Evolutionary conservation across 2,329 filamentous ascomycete genomes (phyloP), one percentile per base, ranked within the genome.

Genomic region (Lizonia empirigonia): DNA sequence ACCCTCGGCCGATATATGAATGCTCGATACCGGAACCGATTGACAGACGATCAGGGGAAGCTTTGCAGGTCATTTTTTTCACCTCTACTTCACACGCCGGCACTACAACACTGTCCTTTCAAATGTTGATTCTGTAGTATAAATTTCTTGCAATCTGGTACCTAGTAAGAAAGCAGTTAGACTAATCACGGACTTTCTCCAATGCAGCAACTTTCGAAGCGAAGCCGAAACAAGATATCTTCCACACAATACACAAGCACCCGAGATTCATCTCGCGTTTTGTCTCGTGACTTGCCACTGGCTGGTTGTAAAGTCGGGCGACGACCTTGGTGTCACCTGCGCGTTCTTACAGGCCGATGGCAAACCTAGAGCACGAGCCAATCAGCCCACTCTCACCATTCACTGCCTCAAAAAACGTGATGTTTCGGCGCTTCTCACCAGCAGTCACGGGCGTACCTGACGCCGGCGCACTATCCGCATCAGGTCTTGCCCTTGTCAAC

Each of bases 371-470:
- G 5, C 8, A 41, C 32, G 42, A 47, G 37, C 47, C 42, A 47
- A 29, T 47, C 49, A 36, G 23, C 9, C 37, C 49, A 52, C 34
- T 23, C 19, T 18, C 13, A 33, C 36, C 10, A 23, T 37, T 26
- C 30, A 46, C 23, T 39, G 47, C 35, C 35, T 23, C 46, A 27
- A 40, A 19, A 13, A 24, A 12, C 16, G 19, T 38, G 19, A 20
- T 16, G 16, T 16, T 29, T 50, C 47, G 47, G 47, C 27, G 39
- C 42, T 52, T 52, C 37, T 52, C 18, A 1, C 22, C n/a, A 16
- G 10, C 36, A 30, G 34, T 35, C 30, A 24, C 48, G 41, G 16
- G 49, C 27, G 49, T 44, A 39, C 42, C 49, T 52, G 38, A 22
- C 16, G 10, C 32, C 23, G 32, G n/a, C 16, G 23, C 18, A 15